These are phyloP conservation scores for Globisporangium megalacanthum DNA, from an alignment of 352 stramenopile genomes.

Conservation along the genomic window DNA sequence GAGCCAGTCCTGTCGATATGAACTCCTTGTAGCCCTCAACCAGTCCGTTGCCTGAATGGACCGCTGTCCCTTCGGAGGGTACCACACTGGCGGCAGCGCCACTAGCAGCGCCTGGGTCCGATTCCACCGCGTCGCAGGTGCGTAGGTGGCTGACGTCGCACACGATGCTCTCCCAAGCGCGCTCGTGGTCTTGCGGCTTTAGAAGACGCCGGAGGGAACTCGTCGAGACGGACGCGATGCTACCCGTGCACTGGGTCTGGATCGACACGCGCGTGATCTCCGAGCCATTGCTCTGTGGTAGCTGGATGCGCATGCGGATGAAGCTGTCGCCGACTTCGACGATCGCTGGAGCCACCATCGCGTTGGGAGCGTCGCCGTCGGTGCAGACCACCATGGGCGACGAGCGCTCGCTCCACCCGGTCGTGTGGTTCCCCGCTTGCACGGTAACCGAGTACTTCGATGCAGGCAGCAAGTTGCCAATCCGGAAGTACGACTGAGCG, in stretches of 20 bases:
- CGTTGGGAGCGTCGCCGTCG: slow-evolving; percentile 33
- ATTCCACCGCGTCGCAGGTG: slow-evolving; percentile 11
- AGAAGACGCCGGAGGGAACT: slow-evolving; percentile 28
- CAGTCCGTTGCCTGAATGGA: not conserved
- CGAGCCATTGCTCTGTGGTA: slow-evolving; percentile 36
- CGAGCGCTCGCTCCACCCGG: slow-evolving; percentile 38
- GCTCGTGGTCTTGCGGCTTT: slow-evolving; percentile 24
- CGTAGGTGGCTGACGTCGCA: slow-evolving; percentile 23
- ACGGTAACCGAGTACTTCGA: slow-evolving; percentile 34
- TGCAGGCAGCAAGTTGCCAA: slow-evolving; percentile 37
- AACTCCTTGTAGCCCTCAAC: slow-evolving; percentile 26
- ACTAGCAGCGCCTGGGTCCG: not conserved
- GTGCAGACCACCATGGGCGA: slow-evolving; percentile 21
- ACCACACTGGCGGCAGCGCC: not conserved
- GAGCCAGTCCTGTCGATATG: slow-evolving; percentile 21
- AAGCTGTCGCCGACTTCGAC: slow-evolving; percentile 28
- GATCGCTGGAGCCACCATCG: slow-evolving; percentile 31
- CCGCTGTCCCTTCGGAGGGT: not conserved
- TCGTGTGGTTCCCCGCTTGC: slow-evolving; percentile 35
- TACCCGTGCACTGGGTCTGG: slow-evolving; percentile 35
- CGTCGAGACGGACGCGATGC: slow-evolving; percentile 21
- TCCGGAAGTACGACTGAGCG: slow-evolving; percentile 13
- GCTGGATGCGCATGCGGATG: slow-evolving; percentile 32
- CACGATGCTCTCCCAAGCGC: slow-evolving; percentile 27
- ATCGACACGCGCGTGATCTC: slow-evolving; percentile 28